phyloP scores from a whole-genome alignment of 768 basidiomycete genomes.

The Tubosaeta sp. region DNA sequence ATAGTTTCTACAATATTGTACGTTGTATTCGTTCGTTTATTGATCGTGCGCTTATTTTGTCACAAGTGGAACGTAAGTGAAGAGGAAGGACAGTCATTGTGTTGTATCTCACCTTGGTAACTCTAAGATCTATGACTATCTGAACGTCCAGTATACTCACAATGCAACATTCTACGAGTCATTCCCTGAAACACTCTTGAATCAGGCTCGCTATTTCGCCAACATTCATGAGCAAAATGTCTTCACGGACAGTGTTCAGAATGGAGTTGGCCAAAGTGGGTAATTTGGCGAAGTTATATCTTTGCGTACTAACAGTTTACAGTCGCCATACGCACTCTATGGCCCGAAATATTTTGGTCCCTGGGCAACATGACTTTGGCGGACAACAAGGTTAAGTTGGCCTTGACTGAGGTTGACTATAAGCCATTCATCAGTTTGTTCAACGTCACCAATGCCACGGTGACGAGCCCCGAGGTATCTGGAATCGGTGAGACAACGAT shows the following conservation, averaged over 20 bases:
- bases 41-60: constrained; percentile 8
- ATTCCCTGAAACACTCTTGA: constrained; percentile 64
- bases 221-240: constrained; percentile 74
- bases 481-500: constrained; percentile 56
- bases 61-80: constrained; percentile 68
- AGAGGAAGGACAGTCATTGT: neutral
- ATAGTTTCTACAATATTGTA: constrained; percentile 66
- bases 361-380: constrained; percentile 74
- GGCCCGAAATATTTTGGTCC: constrained; percentile 65
- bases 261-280: constrained; percentile 73
- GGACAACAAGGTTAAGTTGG: constrained; percentile 70
- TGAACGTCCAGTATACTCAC: constrained; percentile 72
- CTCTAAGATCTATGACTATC: constrained; percentile 73
- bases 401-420: constrained; percentile 75
- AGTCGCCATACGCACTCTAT: constrained; percentile 79
- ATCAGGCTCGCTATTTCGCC: constrained; percentile 70
- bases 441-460: constrained; percentile 63
- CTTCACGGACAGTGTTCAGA: constrained; percentile 57
- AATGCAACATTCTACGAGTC: constrained; percentile 74
- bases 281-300: constrained; percentile 6
- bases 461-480: constrained; percentile 53
- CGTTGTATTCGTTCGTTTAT: constrained; percentile 24
- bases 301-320: neutral
- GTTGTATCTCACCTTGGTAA: neutral
- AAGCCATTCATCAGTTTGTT: constrained; percentile 88